phyloP scores from a whole-genome alignment of 805 yeast species.

The Clavispora phyllophila region DNA sequence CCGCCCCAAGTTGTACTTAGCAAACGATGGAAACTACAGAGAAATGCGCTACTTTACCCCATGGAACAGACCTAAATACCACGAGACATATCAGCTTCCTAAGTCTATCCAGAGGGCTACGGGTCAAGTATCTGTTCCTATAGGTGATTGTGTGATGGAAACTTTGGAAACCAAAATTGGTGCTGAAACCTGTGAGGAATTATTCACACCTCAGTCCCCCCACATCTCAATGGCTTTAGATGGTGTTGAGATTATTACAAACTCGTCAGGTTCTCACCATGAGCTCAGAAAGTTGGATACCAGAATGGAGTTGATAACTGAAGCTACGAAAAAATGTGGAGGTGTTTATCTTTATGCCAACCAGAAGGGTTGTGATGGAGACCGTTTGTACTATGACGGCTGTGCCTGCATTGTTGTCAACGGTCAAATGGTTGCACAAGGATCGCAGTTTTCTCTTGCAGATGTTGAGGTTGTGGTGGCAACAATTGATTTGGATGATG shows the following conservation, averaged over 20 bases:
- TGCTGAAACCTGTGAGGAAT: constrained; percentile 97
- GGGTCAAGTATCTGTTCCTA: constrained; percentile 59
- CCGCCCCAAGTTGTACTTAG: constrained; percentile 88
- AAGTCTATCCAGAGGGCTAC: constrained; percentile 58
- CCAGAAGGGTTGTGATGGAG: constrained; percentile 98
- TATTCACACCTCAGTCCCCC: constrained; percentile 95
- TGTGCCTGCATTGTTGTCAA: constrained; percentile 92
- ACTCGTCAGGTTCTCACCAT: constrained; percentile 97
- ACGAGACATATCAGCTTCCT: constrained; percentile 73
- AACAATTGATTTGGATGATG: constrained; percentile 89
- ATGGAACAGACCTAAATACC: constrained; percentile 76
- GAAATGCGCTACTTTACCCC: constrained; percentile 98
- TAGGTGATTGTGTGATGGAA: constrained; percentile 88
- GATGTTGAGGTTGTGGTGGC: constrained; percentile 97
- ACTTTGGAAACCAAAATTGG: constrained; percentile 87
- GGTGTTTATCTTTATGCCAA: constrained; percentile 92
- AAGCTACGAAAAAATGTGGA: constrained; percentile 94
- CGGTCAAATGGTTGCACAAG: constrained; percentile 90
- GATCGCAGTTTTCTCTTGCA: constrained; percentile 77
- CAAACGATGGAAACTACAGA: constrained; percentile 96
- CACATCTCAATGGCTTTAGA: constrained; percentile 87
- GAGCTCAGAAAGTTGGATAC: constrained; percentile 86
- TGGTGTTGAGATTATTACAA: constrained; percentile 96
- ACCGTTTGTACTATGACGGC: constrained; percentile 93
- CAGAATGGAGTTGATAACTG: constrained; percentile 77